A percentile compares a stretch with the other conserved stretches of the same genome.
Evolutionary conservation across 768 basidiomycete genomes (phyloP).

Genomic region (Lepiota brunneoincarnata): DNA sequence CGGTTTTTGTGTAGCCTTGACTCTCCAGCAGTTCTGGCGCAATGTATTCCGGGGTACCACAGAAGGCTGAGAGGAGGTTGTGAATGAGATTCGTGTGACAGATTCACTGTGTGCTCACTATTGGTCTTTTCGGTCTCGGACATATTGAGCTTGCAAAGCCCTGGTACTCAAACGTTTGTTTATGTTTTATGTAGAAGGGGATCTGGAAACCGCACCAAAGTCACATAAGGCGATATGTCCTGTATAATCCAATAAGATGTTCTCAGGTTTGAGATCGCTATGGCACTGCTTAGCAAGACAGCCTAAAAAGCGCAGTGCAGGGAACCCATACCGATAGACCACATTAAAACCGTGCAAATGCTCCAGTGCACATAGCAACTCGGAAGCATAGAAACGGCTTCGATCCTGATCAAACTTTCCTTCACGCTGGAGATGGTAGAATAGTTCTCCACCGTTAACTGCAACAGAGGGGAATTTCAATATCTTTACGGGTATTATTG

Average conservation of each 20-base stretch:
- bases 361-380: slow-evolving; percentile 91
- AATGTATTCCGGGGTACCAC: slow-evolving; percentile 98
- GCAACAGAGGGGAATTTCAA: neutral
- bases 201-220: slow-evolving; percentile 56
- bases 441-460: slow-evolving; percentile 98
- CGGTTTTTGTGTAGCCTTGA: slow-evolving; percentile 96
- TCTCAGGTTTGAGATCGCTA: slow-evolving; percentile 96
- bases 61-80: slow-evolving; percentile 64
- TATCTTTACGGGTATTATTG: neutral
- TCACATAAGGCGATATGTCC: slow-evolving; percentile 98
- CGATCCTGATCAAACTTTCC: slow-evolving; percentile 94
- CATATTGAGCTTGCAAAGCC: slow-evolving; percentile 96
- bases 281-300: slow-evolving; percentile 1
- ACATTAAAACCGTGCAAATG: slow-evolving; percentile 98
- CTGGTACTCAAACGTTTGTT: slow-evolving; percentile 23
- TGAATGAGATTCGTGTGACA: neutral
- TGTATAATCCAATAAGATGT: slow-evolving; percentile 95
- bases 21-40: slow-evolving; percentile 96
- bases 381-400: slow-evolving; percentile 97
- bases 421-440: slow-evolving; percentile 96
- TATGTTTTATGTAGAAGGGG: slow-evolving; percentile 5
- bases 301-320: neutral
- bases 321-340: slow-evolving; percentile 76
- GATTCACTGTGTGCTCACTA: slow-evolving; percentile 48
- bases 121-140: slow-evolving; percentile 96